Evolutionary conservation across 1,284 basidiomycete species (phyloP), one percentile per base, ranked within the genome.

Genomic region (Schizophyllum commune): DNA sequence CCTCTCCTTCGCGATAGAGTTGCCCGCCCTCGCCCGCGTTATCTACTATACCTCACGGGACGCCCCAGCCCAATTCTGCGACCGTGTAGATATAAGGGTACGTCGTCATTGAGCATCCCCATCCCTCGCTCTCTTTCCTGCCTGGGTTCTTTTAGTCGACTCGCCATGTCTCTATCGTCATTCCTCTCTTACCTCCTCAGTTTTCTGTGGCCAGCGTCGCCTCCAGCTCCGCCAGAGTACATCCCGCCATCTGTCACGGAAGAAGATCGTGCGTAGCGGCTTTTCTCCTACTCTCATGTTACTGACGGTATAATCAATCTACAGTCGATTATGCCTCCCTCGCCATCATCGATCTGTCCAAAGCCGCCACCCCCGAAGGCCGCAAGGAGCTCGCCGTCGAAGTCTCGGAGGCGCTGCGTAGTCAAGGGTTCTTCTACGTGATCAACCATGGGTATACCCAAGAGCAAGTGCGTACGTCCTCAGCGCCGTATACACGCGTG

Each of bases 251-350:
- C 61, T 21, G 27, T 57, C 1, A 60, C 63, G 47, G 58, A 61
- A 3, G 61, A 64, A 32, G 53, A 57, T 1, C 56, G 63, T 61
- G 55, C 7, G 60, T 57, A 13, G 11, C 53, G n/a, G n/a, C 7
- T 13, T 21, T 13, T 5, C 5, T 27, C 27, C 27, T n/a, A n/a
- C n/a, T n/a, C n/a, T n/a, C n/a, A n/a, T n/a, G n/a, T n/a, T n/a
- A n/a, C n/a, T n/a, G n/a, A n/a, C n/a, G n/a, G n/a, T n/a, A n/a
- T n/a, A n/a, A n/a, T n/a, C n/a, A n/a, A n/a, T n/a, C n/a, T n/a
- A n/a, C n/a, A 88, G 86, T 87, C 70, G 81, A 87, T 53, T 89
- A 84, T 75, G 89, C 85, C 1, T 80, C 88, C 54, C 77, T 91
- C 19, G 78, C 83, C 15, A 77, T 83, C 58, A 80, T 91, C 61